Percentiles rank a stretch among this genome's conserved stretches.
Evolutionary conservation across 148 eudicot genomes (phyloP).

Genomic region (Rhododendron ferrugineum): DNA sequence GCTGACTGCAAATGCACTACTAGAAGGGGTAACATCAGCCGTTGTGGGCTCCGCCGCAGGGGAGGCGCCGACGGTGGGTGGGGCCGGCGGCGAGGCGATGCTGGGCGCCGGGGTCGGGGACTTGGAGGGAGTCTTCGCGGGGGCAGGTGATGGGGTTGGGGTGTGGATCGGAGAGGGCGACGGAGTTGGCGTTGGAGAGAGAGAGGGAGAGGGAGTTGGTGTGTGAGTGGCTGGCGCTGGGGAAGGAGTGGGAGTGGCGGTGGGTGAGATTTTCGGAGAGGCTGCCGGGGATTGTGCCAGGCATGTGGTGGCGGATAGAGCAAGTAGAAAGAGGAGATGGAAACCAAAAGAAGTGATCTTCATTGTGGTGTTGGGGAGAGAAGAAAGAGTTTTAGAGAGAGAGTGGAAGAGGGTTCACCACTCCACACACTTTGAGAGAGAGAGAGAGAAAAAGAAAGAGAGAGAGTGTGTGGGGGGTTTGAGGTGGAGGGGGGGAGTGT

Average conservation of each 20-base stretch:
- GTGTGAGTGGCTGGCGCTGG: neutral
- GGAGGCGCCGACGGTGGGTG: neutral
- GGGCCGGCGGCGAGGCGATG: conserved; percentile 7
- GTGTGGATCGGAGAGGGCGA: conserved; percentile 19
- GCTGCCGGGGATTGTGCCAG: conserved; percentile 35
- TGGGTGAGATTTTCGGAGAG: conserved; percentile 23
- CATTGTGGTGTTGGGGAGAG: neutral
- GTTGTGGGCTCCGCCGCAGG: conserved; percentile 8
- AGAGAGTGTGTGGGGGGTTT: neutral
- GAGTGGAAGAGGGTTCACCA: neutral
- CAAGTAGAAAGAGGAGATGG: conserved; percentile 19
- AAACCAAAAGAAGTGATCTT: conserved; percentile 5
- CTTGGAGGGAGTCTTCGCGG: conserved; percentile 2
- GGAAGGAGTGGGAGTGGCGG: conserved; percentile 15
- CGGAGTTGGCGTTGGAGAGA: conserved; percentile 21
- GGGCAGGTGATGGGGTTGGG: conserved; percentile 15
- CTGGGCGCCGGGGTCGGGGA: conserved; percentile 5
- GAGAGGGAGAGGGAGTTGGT: conserved; percentile 16
- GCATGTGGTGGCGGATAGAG: conserved; percentile 35
- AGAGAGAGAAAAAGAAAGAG: neutral
- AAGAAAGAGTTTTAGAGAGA: neutral
- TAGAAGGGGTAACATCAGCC: conserved; percentile 3
- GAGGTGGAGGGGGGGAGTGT: neutral
- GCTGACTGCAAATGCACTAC: conserved; percentile 16
- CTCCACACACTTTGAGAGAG: neutral